Base-by-base conservation (phyloP, 441 rosid genomes). In the Erodium trifolium region DNA sequence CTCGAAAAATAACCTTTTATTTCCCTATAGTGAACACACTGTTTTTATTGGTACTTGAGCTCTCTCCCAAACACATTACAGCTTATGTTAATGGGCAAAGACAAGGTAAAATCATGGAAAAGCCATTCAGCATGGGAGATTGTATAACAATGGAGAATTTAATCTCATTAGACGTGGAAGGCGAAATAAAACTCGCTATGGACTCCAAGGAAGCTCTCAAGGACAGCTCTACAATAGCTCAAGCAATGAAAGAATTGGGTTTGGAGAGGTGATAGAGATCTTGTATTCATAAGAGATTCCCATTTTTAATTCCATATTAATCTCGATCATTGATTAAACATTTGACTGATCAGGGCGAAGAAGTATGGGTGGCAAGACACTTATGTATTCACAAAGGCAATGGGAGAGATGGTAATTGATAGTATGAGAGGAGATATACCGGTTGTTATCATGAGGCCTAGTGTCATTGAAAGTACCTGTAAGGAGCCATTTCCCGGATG, bases 71-170 rank as follows among this genome's bases (percentile, higher is more conserved):
- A 11, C 14, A 49, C 18, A n/a, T 4, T n/a, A 34, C 63, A 90
- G 98, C 97, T 47, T 93, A 92, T 71, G 96, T 87, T 63, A 93
- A 91, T 75, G 98, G 98, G 75, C 91, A 86, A 68, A 93, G 97
- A 75, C 88, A 85, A 79, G 98, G 98, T 70, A 86, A 79, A 71
- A 80, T 91, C 11, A 84, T 86, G 93, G 98, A 93, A 72, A 89
- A 82, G 73, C 82, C 96, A 64, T 91, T 93, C 72, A 68, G 73
- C 18, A 78, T 83, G 72, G 96, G 96, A 69, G 94, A 93, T 41
- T 78, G 85, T 73, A 84, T 89, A 81, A 87, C 90, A 16, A 78
- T 75, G 10, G 96, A 92, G 74, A 86, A 79, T 71, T 73, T 77
- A 19, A 34, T 72, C 2, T 63, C 31, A n/a, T 68, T 91, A 76